A percentile compares a stretch with the other conserved stretches of the same genome.
phyloP scores from a whole-genome alignment of 1,284 basidiomycete species.

The Ceratobasidium sp. region DNA sequence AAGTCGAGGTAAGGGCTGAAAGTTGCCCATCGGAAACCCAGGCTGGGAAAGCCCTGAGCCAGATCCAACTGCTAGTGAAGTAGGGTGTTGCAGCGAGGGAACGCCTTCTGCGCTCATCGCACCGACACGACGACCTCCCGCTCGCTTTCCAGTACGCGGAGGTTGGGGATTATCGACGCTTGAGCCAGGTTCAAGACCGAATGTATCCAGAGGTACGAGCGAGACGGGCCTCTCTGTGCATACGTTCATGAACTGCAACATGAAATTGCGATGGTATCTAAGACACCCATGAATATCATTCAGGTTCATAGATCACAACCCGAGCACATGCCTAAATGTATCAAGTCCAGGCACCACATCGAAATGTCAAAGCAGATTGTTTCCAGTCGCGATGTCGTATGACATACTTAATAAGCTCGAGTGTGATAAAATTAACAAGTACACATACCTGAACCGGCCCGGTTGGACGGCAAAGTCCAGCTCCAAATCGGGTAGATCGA shows the following conservation, averaged over 20 bases:
- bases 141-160: slow-evolving; percentile 37
- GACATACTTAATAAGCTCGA: no score
- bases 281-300: no score
- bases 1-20: slow-evolving; percentile 56
- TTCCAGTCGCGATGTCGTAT: no score
- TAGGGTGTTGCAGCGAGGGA: slow-evolving; percentile 54
- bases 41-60: slow-evolving; percentile 46
- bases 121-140: slow-evolving; percentile 33
- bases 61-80: slow-evolving; percentile 65
- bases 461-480: no score
- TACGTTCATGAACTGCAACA: slow-evolving; percentile 94
- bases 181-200: slow-evolving; percentile 84
- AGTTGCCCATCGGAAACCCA: slow-evolving; percentile 71
- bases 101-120: slow-evolving; percentile 18
- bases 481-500: no score
- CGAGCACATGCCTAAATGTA: no score
- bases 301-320: no score
- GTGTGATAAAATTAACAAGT: no score
- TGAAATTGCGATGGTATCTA: slow-evolving; percentile 98
- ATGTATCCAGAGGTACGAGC: slow-evolving; percentile 86
- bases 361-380: no score
- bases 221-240: slow-evolving; percentile 94
- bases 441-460: no score
- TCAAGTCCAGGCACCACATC: no score
- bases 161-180: slow-evolving; percentile 49